A percentile compares a stretch with the other conserved stretches of the same genome.
Conservation (phyloP, 768 basidiomycete genomes). For the Pleurotus cornucopiae region DNA sequence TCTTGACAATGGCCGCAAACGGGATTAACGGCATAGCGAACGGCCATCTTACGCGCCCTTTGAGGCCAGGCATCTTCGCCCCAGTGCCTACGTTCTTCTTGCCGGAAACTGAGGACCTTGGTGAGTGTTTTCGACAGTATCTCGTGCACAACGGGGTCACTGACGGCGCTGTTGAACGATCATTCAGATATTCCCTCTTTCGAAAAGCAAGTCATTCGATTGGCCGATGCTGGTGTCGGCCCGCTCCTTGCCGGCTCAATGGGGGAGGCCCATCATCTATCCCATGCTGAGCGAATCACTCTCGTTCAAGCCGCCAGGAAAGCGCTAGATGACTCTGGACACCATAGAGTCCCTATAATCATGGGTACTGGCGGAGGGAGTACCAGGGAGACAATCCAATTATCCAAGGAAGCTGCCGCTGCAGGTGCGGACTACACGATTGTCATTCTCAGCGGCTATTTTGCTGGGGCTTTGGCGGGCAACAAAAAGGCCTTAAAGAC, state of each 20-base stretch:
- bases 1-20: slow-evolving; percentile 32
- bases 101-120: slow-evolving; percentile 73
- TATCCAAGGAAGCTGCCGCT: slow-evolving; percentile 71
- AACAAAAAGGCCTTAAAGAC: slow-evolving; percentile 69
- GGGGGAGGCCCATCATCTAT: slow-evolving; percentile 79
- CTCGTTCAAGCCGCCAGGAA: slow-evolving; percentile 66
- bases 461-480: slow-evolving; percentile 64
- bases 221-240: slow-evolving; percentile 64
- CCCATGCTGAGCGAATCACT: slow-evolving; percentile 60
- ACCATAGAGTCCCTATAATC: slow-evolving; percentile 61
- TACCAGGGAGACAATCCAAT: slow-evolving; percentile 76
- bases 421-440: slow-evolving; percentile 87
- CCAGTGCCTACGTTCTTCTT: slow-evolving; percentile 88
- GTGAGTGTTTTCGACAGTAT: slow-evolving; percentile 36
- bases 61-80: slow-evolving; percentile 76
- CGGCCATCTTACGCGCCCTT: slow-evolving; percentile 39
- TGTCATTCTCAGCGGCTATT: slow-evolving; percentile 86
- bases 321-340: slow-evolving; percentile 64
- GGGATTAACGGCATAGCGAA: slow-evolving; percentile 26
- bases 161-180: slow-evolving; percentile 1
- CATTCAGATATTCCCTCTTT: slow-evolving; percentile 61
- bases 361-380: slow-evolving; percentile 82
- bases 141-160: background rate
- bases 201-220: slow-evolving; percentile 57
- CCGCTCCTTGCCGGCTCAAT: slow-evolving; percentile 78